Evolutionary conservation across 768 basidiomycete genomes (phyloP), one percentile per base, ranked within the genome.

Genomic region (Trametes punicea): DNA sequence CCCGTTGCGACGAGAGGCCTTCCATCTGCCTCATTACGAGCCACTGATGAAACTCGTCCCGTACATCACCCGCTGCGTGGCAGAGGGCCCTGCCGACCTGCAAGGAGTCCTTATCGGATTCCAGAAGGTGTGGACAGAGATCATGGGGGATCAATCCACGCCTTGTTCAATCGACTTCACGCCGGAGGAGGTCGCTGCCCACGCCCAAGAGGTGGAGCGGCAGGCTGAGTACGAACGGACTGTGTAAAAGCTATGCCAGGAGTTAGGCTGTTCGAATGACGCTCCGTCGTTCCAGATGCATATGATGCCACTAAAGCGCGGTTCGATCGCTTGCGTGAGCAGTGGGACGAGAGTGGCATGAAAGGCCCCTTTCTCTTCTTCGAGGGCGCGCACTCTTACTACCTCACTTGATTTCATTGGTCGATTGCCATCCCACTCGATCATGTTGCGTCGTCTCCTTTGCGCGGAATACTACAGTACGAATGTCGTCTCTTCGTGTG

Each of bases 141-240:
- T 57, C 44, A 7, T 4, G 11, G 27, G 23, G 10, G 48, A 45
- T 23, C 21, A n/a, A 15, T 36, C 34, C 8, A 36, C 34, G n/a
- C 48, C 56, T 20, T 57, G 56, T 36, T 49, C 56, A 6, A 39
- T 57, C 10, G 42, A 51, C 25, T 57, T 57, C 29, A 45, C 30
- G 2, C 29, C 40, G 6, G 41, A 50, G 6, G 56, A 57, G 33
- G 18, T 51, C 13, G 49, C 48, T 0, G 41, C 49, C n/a, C 36
- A 45, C 42, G 16, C 2, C 7, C 39, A 20, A n/a, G 41, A 31
- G 30, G 8, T 31, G 29, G n/a, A 46, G n/a, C 9, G 29, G 10
- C 13, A 20, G 29, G 27, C 4, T 7, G 45, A 46, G 29, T 46
- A 46, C 45, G 18, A 46, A 31, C 1, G n/a, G 23, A 30, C 30